Conservation (phyloP, 1,284 basidiomycete species). For the Tilletia walkeri region DNA sequence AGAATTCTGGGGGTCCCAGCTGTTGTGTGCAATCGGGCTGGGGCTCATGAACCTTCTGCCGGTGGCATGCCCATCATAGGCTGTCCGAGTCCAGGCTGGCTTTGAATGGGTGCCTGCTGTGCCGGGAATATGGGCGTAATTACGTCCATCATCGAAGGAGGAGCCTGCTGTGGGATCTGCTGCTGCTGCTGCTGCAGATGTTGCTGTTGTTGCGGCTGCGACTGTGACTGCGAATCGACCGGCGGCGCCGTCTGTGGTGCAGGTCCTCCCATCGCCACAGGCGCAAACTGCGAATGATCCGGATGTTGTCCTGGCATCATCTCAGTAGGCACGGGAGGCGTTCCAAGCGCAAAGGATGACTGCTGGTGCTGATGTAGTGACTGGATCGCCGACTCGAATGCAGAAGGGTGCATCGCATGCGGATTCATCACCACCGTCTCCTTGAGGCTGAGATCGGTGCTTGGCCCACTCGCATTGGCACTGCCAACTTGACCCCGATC, state of each 20-base stretch:
- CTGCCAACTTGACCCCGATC: background rate
- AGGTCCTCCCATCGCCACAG: too few relatives aligned
- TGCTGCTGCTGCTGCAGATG: background rate
- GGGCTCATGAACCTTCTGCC: too few relatives aligned
- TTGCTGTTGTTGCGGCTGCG: background rate
- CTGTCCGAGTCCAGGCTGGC: too few relatives aligned
- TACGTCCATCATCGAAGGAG: background rate
- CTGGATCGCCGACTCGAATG: constrained; percentile 2
- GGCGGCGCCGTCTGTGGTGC: too few relatives aligned
- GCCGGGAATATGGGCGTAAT: background rate
- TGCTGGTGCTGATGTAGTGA: background rate
- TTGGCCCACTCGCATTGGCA: background rate
- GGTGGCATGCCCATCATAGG: too few relatives aligned
- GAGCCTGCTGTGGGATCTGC: background rate
- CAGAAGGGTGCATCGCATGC: background rate
- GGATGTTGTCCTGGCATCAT: background rate
- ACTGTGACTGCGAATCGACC: background rate
- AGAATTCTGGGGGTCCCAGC: too few relatives aligned
- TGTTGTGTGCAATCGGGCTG: too few relatives aligned
- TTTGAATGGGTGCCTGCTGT: background rate
- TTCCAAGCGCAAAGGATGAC: background rate
- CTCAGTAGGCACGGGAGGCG: background rate
- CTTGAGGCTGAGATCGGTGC: background rate
- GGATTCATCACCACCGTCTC: background rate
- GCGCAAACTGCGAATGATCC: too few relatives aligned